These are phyloP conservation scores for Aspergillus hortae DNA, from an alignment of 2,329 filamentous ascomycete genomes.

Conservation along the genomic window DNA sequence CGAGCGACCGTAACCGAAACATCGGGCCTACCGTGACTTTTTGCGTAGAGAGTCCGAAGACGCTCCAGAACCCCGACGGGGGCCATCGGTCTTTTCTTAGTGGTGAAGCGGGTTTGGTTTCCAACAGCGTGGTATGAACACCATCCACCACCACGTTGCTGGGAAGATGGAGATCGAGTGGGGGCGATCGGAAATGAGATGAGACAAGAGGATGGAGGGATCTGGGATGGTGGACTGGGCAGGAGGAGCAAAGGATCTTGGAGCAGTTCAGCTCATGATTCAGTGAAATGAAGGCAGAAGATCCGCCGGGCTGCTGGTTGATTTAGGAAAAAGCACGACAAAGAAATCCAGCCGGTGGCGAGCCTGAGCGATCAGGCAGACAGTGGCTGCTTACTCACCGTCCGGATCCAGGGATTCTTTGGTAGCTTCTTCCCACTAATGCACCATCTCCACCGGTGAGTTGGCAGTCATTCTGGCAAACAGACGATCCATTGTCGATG, in stretches of 20 bases:
- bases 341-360: slow-evolving; percentile 2
- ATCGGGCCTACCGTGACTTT: slow-evolving; percentile 25
- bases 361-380: slow-evolving; percentile 11
- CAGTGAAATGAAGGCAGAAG: not conserved
- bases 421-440: slow-evolving; percentile 1
- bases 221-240: too few species aligned
- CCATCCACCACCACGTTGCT: not conserved
- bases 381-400: not conserved
- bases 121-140: not conserved
- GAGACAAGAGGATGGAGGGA: not conserved
- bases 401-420: slow-evolving; percentile 2
- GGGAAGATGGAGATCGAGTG: not conserved
- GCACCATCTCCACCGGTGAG: slow-evolving; percentile 16
- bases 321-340: slow-evolving; percentile 4
- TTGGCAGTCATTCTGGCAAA: slow-evolving; percentile 9
- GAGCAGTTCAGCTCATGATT: too few species aligned
- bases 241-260: too few species aligned
- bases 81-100: slow-evolving; percentile 24
- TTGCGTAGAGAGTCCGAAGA: slow-evolving; percentile 31
- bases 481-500: not conserved
- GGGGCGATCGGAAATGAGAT: not conserved
- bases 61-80: slow-evolving; percentile 30
- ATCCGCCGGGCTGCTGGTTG: slow-evolving; percentile 3
- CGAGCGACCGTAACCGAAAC: not conserved
- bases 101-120: not conserved